These are phyloP conservation scores for Alternaria tenuissima DNA, from an alignment of 2,329 filamentous ascomycete species.

Conservation along the genomic window DNA sequence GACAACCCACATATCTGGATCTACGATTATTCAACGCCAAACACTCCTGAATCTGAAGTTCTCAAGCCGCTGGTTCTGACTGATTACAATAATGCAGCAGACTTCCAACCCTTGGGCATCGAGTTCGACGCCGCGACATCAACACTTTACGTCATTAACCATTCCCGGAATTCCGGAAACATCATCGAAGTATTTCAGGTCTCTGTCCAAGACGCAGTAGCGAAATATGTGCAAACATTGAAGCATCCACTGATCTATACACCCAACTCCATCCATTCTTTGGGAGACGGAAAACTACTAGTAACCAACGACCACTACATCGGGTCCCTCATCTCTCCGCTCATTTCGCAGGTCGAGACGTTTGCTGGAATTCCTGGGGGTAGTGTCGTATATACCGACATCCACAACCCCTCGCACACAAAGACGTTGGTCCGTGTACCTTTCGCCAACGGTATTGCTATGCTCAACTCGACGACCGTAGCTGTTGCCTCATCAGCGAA, in stretches of 20 bases:
- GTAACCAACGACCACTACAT: slow-evolving; percentile 57
- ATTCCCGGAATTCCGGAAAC: slow-evolving; percentile 43
- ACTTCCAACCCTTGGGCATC: slow-evolving; percentile 56
- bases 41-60: slow-evolving; percentile 21
- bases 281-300: slow-evolving; percentile 45
- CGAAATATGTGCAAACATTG: slow-evolving; percentile 43
- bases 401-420: slow-evolving; percentile 16
- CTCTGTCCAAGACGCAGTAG: slow-evolving; percentile 27
- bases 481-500: slow-evolving; percentile 52
- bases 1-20: slow-evolving; percentile 48
- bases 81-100: slow-evolving; percentile 32
- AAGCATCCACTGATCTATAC: slow-evolving; percentile 43
- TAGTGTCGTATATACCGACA: slow-evolving; percentile 48
- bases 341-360: slow-evolving; percentile 51
- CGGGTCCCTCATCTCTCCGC: slow-evolving; percentile 28
- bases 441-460: slow-evolving; percentile 54
- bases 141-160: slow-evolving; percentile 53
- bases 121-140: slow-evolving; percentile 46
- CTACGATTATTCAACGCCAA: slow-evolving; percentile 47
- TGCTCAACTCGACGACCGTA: slow-evolving; percentile 48
- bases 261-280: slow-evolving; percentile 52
- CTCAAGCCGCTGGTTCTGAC: slow-evolving; percentile 38
- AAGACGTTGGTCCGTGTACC: slow-evolving; percentile 44
- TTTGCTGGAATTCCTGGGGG: slow-evolving; percentile 50
- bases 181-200: slow-evolving; percentile 46